Percentiles rank a stretch among this genome's conserved stretches.
phyloP scores from a whole-genome alignment of 1,139 yeast genomes.

The Saccharomycopsis crataegensis region DNA sequence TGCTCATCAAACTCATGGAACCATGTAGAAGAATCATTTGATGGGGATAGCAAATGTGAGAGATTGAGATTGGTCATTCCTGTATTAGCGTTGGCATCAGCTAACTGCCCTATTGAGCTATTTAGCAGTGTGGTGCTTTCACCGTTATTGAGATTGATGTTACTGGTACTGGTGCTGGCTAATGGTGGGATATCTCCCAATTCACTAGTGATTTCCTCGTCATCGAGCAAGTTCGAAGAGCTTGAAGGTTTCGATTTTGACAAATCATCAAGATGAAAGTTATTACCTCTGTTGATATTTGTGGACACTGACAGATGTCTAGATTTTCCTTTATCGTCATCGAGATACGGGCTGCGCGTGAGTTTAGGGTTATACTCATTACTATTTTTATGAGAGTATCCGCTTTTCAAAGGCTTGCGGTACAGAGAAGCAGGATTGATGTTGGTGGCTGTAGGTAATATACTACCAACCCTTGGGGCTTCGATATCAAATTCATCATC shows the following conservation, averaged over 20 bases:
- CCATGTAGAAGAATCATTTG: slow-evolving; percentile 75
- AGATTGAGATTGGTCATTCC: slow-evolving; percentile 18
- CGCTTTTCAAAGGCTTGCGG: neutral
- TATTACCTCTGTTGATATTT: neutral
- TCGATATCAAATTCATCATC: slow-evolving; percentile 96
- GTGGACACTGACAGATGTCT: neutral
- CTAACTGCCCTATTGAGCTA: too few relatives aligned
- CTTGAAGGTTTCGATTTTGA: neutral
- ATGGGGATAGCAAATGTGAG: slow-evolving; percentile 42
- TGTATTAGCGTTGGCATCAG: neutral
- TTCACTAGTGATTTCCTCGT: slow-evolving; percentile 15
- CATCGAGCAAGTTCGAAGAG: slow-evolving; percentile 7
- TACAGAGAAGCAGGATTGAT: neutral
- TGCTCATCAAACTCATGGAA: slow-evolving; percentile 89
- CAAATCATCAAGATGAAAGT: slow-evolving; percentile 12
- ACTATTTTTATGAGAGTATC: neutral
- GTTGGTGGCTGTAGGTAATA: slow-evolving; percentile 19
- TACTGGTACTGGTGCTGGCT: slow-evolving; percentile 19
- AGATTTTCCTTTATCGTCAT: neutral
- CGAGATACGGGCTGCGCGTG: slow-evolving; percentile 20
- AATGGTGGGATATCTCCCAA: slow-evolving; percentile 19
- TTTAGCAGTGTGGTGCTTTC: too few relatives aligned
- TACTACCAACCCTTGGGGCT: slow-evolving; percentile 42
- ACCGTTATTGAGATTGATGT: neutral
- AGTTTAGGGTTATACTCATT: neutral